Evolutionary conservation across 139 green algal genomes (phyloP), one percentile per base, ranked within the genome.

Genomic region (Pleodorina starrii): DNA sequence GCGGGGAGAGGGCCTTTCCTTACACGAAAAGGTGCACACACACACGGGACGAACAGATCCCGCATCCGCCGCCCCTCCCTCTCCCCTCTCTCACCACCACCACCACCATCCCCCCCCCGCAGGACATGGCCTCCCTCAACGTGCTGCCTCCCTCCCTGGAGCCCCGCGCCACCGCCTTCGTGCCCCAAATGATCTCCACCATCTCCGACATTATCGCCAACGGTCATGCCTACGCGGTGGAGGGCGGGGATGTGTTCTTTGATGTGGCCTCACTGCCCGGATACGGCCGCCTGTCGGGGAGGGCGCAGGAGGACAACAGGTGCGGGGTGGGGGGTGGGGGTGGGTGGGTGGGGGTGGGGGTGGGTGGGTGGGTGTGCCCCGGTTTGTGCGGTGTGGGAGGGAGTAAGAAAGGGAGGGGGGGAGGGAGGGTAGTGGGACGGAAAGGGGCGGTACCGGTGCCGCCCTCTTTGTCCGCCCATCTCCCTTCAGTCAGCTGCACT

Each of bases 191-290:
- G 94, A 94, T 99, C 36, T 25, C 35, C 63, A 98, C 94, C 74
- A 99, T 99, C 82, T 11, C 96, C 84, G 43, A 42, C 72, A 98
- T 99, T 89, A 95, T 99, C 21, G 83, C 92, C 38, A 96, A 98
- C 78, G 97, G 96, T 5, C 96, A 99, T 89, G 98, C 89, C 2
- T 99, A 99, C 77, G 92, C 69, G 1, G 93, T 95, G 42, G 90
- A 94, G 36, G 94, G 91, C 16, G 94, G 97, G 0, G 97, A 99
- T 85, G 98, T 99, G 0, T 99, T 95, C 88, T 99, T 99, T 93
- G 94, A 97, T 79, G 97, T 99, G 17, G 90, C 75, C 21, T 95
- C 94, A 0, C 86, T 99, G 69, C 90, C 92, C 0, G 95, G 92
- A 17, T 99, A 99, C 84, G 98, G 98, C 51, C 76, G 77, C 19